Evolutionary conservation across 371 early-diverging fungal genomes (phyloP), one percentile per base, ranked within the genome.

Genomic region (Lichtheimia hyalospora): DNA sequence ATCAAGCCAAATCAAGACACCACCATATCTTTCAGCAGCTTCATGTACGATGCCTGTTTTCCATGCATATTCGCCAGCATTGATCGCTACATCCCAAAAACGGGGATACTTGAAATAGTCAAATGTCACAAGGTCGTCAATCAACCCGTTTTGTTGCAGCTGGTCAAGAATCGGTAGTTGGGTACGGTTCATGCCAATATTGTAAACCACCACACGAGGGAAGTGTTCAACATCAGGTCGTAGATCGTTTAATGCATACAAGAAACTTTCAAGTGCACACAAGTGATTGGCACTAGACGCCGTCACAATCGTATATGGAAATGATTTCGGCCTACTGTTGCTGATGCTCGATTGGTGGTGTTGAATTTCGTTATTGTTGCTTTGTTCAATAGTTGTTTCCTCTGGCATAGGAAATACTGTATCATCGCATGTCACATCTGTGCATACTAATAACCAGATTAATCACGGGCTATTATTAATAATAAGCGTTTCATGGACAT

Each of bases 61-160:
- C 87, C 87, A 87, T 6, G 77, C 87, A 49, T 87, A 87, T 61
- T 87, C 84, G 43, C 87, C 87, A 10, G 82, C 74, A 21, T 73
- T 73, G 42, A 78, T 66, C 3, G 69, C 74, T 23, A 87, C 81
- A 59, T 87, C 74, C 87, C 87, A 87, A 44, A 87, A 87, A 15
- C 64, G 60, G 3, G 87, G 87, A 52, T 87, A 85, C 15, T 68
- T 57, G 2, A 70, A 60, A 52, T 78, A 84, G 46, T 87, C 76
- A 55, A 87, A 84, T 5, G 57, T 61, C n/a, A 67, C 63, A 18
- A 83, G 63, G 27, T 84, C 77, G 39, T 82, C 80, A 8, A 85
- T 71, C 1, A 79, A 44, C 1, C 74, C 74, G 27, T 74, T 59
- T 5, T 48, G 60, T 16, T 66, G 64, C 16, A 79, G 54, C 54